These are phyloP conservation scores for Pichia sp. DNA, from an alignment of 1,139 yeast genomes.

Conservation along the genomic window DNA sequence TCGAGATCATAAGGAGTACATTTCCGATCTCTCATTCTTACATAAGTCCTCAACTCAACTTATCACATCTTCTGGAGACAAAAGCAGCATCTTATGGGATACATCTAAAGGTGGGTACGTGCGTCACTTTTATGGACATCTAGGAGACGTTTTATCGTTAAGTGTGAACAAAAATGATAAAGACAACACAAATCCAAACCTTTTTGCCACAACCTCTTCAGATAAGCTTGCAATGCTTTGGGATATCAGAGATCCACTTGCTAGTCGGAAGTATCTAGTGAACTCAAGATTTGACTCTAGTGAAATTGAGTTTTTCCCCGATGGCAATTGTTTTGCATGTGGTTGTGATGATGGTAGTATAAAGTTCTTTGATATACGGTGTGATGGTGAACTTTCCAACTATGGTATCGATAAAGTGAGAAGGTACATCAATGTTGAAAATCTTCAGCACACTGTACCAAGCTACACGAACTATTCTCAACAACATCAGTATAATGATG, in stretches of 20 bases:
- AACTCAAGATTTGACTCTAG: constrained; percentile 60
- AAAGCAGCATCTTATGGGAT: constrained; percentile 81
- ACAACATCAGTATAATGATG: background rate
- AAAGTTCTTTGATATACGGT: constrained; percentile 67
- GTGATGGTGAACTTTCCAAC: constrained; percentile 61
- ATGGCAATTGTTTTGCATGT: constrained; percentile 55
- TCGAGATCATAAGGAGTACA: constrained; percentile 79
- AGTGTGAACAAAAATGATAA: constrained; percentile 25
- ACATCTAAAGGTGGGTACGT: constrained; percentile 48
- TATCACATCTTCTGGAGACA: constrained; percentile 76
- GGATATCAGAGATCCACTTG: constrained; percentile 52
- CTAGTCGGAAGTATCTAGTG: constrained; percentile 55
- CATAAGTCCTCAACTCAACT: constrained; percentile 41
- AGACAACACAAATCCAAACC: constrained; percentile 14
- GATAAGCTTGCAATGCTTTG: constrained; percentile 69
- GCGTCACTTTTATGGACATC: constrained; percentile 61
- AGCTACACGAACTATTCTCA: constrained; percentile 2
- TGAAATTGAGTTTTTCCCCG: constrained; percentile 60
- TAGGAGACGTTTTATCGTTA: constrained; percentile 71
- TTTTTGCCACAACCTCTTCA: constrained; percentile 67
- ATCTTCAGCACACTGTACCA: constrained; percentile 9
- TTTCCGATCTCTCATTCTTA: constrained; percentile 67
- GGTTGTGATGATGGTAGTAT: constrained; percentile 79
- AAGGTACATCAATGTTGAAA: constrained; percentile 8
- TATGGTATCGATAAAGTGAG: constrained; percentile 34